Percentiles rank a stretch among this genome's conserved stretches.
Evolutionary conservation across 345 rosid genomes (phyloP).

Genomic region (Dipteronia sinensis): DNA sequence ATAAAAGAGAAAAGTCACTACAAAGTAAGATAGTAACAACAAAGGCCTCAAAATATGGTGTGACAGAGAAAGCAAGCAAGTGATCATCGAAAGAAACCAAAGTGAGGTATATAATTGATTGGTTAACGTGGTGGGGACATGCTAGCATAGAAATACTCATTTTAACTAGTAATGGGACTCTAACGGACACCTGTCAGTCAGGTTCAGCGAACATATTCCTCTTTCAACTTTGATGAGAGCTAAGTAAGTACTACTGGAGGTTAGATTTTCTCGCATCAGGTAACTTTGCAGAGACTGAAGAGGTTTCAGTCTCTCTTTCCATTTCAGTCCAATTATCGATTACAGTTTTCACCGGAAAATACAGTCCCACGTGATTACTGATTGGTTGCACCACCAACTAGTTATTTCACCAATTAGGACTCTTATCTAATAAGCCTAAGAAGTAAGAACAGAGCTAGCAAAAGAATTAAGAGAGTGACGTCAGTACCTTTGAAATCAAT

Average conservation of each 20-base stretch:
- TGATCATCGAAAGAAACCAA: constrained; percentile 9
- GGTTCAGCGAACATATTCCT: constrained; percentile 25
- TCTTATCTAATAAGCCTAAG: too few species aligned
- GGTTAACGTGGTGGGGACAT: constrained; percentile 22
- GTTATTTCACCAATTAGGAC: too few species aligned
- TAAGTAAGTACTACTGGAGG: background rate
- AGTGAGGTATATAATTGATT: background rate
- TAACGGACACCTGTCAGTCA: constrained; percentile 28
- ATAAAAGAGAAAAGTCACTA: too few species aligned
- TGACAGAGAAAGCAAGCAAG: constrained; percentile 13
- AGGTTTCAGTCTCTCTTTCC: constrained; percentile 8
- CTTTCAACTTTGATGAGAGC: background rate
- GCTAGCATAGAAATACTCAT: constrained; percentile 15
- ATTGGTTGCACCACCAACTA: too few species aligned
- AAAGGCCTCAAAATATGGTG: background rate
- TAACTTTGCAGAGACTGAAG: constrained; percentile 13
- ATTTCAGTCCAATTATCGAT: too few species aligned
- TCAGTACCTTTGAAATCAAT: constrained; percentile 68
- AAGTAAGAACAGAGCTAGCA: too few species aligned
- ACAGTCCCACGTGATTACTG: too few species aligned
- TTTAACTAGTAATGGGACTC: constrained; percentile 17
- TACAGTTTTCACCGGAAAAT: too few species aligned
- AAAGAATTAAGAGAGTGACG: too few species aligned
- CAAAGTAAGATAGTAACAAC: background rate
- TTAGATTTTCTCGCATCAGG: constrained; percentile 12